Conservation (phyloP, 495 filamentous ascomycete genomes). For the Parathielavia appendiculata region DNA sequence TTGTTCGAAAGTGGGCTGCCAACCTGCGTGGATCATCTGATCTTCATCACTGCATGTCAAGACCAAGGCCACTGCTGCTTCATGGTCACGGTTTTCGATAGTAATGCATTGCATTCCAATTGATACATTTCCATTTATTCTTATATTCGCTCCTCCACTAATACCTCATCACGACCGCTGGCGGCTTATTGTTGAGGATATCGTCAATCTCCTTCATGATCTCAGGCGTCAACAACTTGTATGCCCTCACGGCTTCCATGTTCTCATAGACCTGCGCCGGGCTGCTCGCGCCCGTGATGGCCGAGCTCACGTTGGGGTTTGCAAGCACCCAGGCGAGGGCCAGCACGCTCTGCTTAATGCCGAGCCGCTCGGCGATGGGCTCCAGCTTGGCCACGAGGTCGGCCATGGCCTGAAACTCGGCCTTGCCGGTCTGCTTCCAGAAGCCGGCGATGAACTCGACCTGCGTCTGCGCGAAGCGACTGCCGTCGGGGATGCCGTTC, state of each 20-base stretch:
- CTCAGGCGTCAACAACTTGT: slow-evolving; percentile 59
- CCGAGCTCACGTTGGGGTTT: slow-evolving; percentile 67
- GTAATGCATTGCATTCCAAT: background rate
- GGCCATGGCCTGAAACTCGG: slow-evolving; percentile 43
- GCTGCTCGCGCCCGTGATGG: slow-evolving; percentile 72
- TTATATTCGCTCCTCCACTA: background rate
- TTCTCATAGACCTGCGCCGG: slow-evolving; percentile 71
- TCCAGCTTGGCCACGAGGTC: slow-evolving; percentile 46
- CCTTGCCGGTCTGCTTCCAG: slow-evolving; percentile 41
- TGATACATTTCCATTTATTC: background rate
- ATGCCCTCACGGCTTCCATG: slow-evolving; percentile 54
- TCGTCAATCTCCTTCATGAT: slow-evolving; percentile 65
- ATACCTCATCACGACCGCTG: slow-evolving; percentile 27
- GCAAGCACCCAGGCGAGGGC: slow-evolving; percentile 76
- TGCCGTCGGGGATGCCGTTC: slow-evolving; percentile 55
- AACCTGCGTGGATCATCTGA: slow-evolving; percentile 1
- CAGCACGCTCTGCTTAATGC: slow-evolving; percentile 58
- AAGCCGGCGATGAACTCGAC: slow-evolving; percentile 46
- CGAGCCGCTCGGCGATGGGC: slow-evolving; percentile 63
- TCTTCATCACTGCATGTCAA: background rate
- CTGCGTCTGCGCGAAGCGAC: slow-evolving; percentile 45
- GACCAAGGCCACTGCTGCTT: background rate
- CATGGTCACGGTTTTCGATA: background rate
- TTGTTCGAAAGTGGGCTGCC: slow-evolving; percentile 25
- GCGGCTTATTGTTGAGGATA: slow-evolving; percentile 30